Evolutionary conservation across 2,329 filamentous ascomycete species (phyloP), one percentile per base, ranked within the genome.

Genomic region (Neofusicoccum sp.): DNA sequence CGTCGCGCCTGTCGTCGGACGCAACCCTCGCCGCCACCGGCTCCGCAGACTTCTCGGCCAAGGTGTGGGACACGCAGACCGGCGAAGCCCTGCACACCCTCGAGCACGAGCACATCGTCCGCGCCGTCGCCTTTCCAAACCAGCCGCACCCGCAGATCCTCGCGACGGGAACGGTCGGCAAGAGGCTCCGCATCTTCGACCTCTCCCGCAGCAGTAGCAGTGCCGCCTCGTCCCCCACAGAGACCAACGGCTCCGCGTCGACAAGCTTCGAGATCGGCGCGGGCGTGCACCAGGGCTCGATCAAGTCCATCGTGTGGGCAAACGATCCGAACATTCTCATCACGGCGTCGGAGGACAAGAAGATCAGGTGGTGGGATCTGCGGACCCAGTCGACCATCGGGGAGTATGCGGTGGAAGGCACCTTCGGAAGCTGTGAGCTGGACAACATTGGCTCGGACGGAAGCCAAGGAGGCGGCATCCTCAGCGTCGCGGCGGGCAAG

Each of bases 281-380:
- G 6, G 92, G 91, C 39, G 84, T 90, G 11, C 95, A 99, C 75
- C 88, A 85, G 14, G 91, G 90, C 50, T 91, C 91, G 36, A 98
- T 99, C 83, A 98, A 97, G 77, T 93, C 92, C 64, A 96, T 99
- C 66, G 91, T 96, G 65, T 99, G 95, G 95, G 92, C 92, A 59
- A 86, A 87, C 64, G 91, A 96, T 71, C 90, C 91, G 56, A 96
- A 95, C 71, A 87, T 94, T 66, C 82, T 99, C 63, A 90, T 96
- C 56, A 99, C 95, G 0, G 93, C 94, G 2, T 91, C 92, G 0
- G 89, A 92, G 67, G 94, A 97, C 74, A 96, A 95, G 74, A 92
- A 90, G 50, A 85, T 99, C 31, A 88, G 95, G 63, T 99, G 95
- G 95, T 96, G 95, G 81, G 93, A 99, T 75, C 81, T 98, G 52